phyloP scores from a whole-genome alignment of 495 filamentous ascomycete species.

The Bombardia bombarda region DNA sequence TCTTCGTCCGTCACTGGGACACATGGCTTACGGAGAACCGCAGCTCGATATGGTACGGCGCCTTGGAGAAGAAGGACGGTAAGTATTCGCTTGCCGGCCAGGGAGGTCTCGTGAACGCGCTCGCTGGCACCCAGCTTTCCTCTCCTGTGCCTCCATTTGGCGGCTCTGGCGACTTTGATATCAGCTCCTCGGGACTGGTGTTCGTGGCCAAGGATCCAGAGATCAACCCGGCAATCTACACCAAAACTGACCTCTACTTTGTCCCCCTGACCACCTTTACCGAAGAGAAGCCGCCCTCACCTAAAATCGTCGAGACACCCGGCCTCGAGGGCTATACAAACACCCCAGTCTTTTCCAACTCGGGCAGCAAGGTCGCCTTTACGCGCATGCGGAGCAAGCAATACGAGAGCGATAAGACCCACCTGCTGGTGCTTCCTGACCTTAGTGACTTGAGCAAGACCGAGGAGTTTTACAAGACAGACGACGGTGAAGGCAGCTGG shows the following conservation, averaged over 20 bases:
- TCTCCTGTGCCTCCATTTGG: slow-evolving; percentile 54
- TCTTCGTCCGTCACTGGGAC: slow-evolving; percentile 78
- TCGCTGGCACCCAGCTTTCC: slow-evolving; percentile 49
- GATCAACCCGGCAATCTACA: slow-evolving; percentile 70
- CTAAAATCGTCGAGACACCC: slow-evolving; percentile 39
- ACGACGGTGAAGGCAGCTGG: slow-evolving; percentile 59
- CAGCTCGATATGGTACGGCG: slow-evolving; percentile 66
- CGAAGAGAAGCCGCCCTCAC: slow-evolving; percentile 37
- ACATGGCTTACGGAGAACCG: slow-evolving; percentile 58
- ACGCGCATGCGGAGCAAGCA: slow-evolving; percentile 70
- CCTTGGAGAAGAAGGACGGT: slow-evolving; percentile 43
- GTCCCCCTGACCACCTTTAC: slow-evolving; percentile 55
- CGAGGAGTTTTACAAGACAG: slow-evolving; percentile 54
- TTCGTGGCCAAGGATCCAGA: slow-evolving; percentile 83
- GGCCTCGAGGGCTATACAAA: slow-evolving; percentile 62
- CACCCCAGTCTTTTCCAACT: slow-evolving; percentile 66
- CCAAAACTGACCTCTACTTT: slow-evolving; percentile 70
- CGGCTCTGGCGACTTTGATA: slow-evolving; percentile 48
- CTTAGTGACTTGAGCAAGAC: slow-evolving; percentile 52
- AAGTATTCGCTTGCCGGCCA: slow-evolving; percentile 31
- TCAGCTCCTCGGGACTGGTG: slow-evolving; percentile 50
- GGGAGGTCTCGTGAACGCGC: slow-evolving; percentile 48
- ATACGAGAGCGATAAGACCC: slow-evolving; percentile 85
- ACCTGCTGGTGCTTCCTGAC: slow-evolving; percentile 58
- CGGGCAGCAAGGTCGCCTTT: slow-evolving; percentile 69